Percentiles rank a stretch among this genome's conserved stretches.
phyloP scores from a whole-genome alignment of 2,329 filamentous ascomycete genomes.

The Aureobasidium melanogenum region DNA sequence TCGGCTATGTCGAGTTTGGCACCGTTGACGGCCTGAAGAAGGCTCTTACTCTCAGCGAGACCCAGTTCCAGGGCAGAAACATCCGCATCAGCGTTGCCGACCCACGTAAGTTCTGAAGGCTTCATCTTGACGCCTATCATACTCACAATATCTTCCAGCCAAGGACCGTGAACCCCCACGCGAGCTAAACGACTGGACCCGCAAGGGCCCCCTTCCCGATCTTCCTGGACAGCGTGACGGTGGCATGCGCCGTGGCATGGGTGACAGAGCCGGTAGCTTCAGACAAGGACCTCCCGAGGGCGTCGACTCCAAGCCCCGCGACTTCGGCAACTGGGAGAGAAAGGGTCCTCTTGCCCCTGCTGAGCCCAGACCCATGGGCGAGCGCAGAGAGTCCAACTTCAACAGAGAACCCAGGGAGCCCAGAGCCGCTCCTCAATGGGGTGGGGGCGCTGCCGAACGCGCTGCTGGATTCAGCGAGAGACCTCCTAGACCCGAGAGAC shows the following conservation, averaged over 20 bases:
- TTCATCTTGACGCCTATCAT: not conserved
- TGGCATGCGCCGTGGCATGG: constrained; percentile 43
- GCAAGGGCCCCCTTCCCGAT: constrained; percentile 80
- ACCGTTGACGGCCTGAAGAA: constrained; percentile 83
- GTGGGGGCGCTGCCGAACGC: constrained; percentile 41
- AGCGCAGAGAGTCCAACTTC: constrained; percentile 5
- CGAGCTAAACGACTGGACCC: constrained; percentile 83
- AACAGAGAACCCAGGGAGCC: constrained; percentile 25
- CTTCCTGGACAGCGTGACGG: constrained; percentile 44
- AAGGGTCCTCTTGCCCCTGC: constrained; percentile 79
- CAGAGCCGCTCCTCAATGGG: constrained; percentile 63
- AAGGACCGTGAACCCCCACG: constrained; percentile 77
- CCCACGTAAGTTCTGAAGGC: constrained; percentile 63
- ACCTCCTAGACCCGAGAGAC: constrained; percentile 47
- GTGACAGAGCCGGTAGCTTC: constrained; percentile 40
- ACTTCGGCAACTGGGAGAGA: constrained; percentile 89
- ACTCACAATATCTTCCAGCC: constrained; percentile 43
- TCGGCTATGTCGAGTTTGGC: constrained; percentile 93
- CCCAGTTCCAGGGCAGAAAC: constrained; percentile 75
- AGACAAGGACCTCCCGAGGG: constrained; percentile 54
- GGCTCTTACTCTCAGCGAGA: constrained; percentile 74
- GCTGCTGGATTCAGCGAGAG: constrained; percentile 68
- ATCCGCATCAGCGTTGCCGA: constrained; percentile 94
- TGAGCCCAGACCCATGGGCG: constrained; percentile 16
- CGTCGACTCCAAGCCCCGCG: constrained; percentile 63